Base-by-base conservation (phyloP, 2,329 filamentous ascomycete species). In the Cordyceps javanica region DNA sequence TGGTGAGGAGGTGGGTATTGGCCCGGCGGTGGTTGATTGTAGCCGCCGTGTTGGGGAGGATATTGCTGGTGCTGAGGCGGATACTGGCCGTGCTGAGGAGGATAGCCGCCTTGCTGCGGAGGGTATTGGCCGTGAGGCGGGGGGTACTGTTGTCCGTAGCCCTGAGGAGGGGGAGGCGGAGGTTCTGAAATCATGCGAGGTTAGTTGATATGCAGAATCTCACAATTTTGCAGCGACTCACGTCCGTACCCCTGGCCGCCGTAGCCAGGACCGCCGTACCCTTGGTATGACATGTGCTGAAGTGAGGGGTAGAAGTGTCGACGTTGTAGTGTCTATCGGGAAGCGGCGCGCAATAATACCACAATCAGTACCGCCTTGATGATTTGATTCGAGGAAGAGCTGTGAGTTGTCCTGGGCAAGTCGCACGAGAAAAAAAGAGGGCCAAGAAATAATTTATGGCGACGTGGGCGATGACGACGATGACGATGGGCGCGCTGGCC, bases 91-190 rank as follows among this genome's bases (percentile, higher is more conserved):
- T 60, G 59, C 52, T 53, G 59, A 41, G 60, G 63, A 46, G 62
- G 67, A 39, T 66, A 65, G 41, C 72, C 68, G 42, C 67, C 66
- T 11, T 61, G 67, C 3, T 69, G 72, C 54, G 69, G 71, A 51
- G 72, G 73, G 45, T 74, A 72, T 14, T 71, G 68, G 5, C 71
- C 68, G 3, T 67, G 66, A 19, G 63, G 66, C 48, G 66, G 67
- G 30, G 67, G 67, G 26, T 71, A 69, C 59, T 71, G 71, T 59
- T 71, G 71, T 39, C 72, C 71, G 62, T 76, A 75, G 62, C 72
- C 73, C 61, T 74, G 72, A 30, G 68, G 68, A 38, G 70, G 72
- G 42, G 68, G 68, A 38, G 70, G 72, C 45, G 70, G 72, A 44
- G 64, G 71, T 54, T 72, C 70, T 42, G 39, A 26, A 16, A 25